Evolutionary conservation across 208 protist genomes (phyloP), one percentile per base, ranked within the genome.

Genomic region (Leishmania arabica): DNA sequence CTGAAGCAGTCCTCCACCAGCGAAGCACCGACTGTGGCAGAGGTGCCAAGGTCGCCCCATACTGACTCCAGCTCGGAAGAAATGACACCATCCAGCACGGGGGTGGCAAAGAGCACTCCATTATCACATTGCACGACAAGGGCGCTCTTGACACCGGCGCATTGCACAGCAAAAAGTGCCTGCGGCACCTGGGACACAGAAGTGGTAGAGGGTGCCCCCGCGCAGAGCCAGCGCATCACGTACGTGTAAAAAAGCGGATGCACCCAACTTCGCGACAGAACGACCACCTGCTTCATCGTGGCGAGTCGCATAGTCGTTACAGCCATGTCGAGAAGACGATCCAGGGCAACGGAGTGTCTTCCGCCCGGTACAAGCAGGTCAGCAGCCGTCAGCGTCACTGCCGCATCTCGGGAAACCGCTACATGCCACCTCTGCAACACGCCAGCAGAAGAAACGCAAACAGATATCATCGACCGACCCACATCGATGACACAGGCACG

Each of bases 171-270:
- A 64, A 74, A 80, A 31, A 80, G 56, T 0, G 70, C 5, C 7
- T 42, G 56, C 7, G 80, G 80, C 60, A 84, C 45, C 31, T 24
- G 34, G 0, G 19, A 42, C 13, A 84, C 58, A 7, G 58, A 1
- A 0, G 80, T 77, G 0, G 80, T 47, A 0, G 51, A 5, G 0
- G 76, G 70, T 19, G 37, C 62, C 2, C 31, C 66, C 1, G 37
- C 47, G 7, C 27, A 75, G 54, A 84, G 60, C 81, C 81, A 84
- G 5, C 81, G 76, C 76, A 66, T n/a, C 31, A 84, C 56, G 69
- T 84, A 84, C 11, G 60, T 4, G 27, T 62, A 51, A 42, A 84
- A 80, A 0, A 58, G 3, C 0, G 78, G 68, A 3, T 62, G 51
- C 1, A 64, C 76, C 15, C 56, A 37, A 45, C 34, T 19, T 27